Percentiles rank a stretch among this genome's conserved stretches.
These are phyloP conservation scores for Ramaria sp. DNA, from an alignment of 768 basidiomycete species.

Conservation along the genomic window DNA sequence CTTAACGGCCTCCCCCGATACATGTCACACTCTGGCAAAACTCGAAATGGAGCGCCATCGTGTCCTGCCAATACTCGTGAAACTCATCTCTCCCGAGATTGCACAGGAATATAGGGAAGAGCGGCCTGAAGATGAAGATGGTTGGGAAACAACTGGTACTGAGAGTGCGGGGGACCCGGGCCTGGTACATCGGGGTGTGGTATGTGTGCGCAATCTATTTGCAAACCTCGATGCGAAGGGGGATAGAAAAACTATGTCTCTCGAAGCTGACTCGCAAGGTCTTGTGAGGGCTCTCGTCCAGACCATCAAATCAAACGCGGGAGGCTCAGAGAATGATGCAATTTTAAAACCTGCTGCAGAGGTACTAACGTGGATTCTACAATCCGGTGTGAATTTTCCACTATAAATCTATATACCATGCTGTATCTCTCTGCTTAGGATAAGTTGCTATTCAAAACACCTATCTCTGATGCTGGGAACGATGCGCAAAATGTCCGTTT, in stretches of 20 bases:
- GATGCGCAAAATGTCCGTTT: too few species aligned
- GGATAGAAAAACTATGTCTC: slow-evolving; percentile 32
- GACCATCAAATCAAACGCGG: slow-evolving; percentile 33
- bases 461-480: too few species aligned
- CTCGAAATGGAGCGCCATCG: slow-evolving; percentile 58
- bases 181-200: slow-evolving; percentile 65
- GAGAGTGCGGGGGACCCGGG: slow-evolving; percentile 37
- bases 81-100: slow-evolving; percentile 52
- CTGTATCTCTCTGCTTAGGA: too few species aligned
- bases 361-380: slow-evolving; percentile 32
- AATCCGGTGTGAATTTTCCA: slow-evolving; percentile 10
- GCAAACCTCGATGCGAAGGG: slow-evolving; percentile 31
- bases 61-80: slow-evolving; percentile 54
- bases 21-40: slow-evolving; percentile 49
- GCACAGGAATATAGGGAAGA: slow-evolving; percentile 23
- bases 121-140: slow-evolving; percentile 25
- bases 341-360: slow-evolving; percentile 42
- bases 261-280: slow-evolving; percentile 43
- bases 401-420: background rate
- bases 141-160: background rate
- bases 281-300: slow-evolving; percentile 42
- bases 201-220: slow-evolving; percentile 62
- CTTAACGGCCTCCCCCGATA: slow-evolving; percentile 49
- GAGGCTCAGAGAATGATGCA: slow-evolving; percentile 22
- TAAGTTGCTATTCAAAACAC: too few species aligned